phyloP scores from a whole-genome alignment of 2,329 filamentous ascomycete species.

The Hypomyces rosellus region DNA sequence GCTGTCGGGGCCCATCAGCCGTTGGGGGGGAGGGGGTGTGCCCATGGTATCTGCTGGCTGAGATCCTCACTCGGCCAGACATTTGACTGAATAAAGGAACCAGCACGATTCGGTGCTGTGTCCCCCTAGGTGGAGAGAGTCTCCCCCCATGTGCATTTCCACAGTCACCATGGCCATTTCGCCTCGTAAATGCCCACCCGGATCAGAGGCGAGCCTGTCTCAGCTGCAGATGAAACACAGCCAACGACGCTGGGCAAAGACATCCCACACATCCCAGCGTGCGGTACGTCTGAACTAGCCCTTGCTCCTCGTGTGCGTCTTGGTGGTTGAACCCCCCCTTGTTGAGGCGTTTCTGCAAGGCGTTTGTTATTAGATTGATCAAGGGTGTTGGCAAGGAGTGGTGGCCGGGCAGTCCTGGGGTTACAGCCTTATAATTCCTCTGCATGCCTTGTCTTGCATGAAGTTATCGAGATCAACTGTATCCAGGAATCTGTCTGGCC shows the following conservation, averaged over 20 bases:
- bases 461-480: slow-evolving; percentile 19
- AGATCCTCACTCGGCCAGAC: slow-evolving; percentile 8
- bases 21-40: background rate
- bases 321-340: slow-evolving; percentile 4
- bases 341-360: slow-evolving; percentile 10
- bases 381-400: slow-evolving; percentile 9
- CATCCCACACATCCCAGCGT: slow-evolving; percentile 15
- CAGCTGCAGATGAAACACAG: slow-evolving; percentile 26
- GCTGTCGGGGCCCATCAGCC: slow-evolving; percentile 7
- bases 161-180: slow-evolving; percentile 9
- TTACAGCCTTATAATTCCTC: slow-evolving; percentile 17
- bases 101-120: slow-evolving; percentile 6
- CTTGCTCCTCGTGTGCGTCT: slow-evolving; percentile 11
- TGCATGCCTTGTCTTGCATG: slow-evolving; percentile 17
- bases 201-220: slow-evolving; percentile 23
- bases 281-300: slow-evolving; percentile 15
- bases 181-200: slow-evolving; percentile 9
- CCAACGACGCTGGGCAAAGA: slow-evolving; percentile 20
- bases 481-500: slow-evolving; percentile 11
- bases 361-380: slow-evolving; percentile 12
- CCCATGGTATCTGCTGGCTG: slow-evolving; percentile 6
- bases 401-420: slow-evolving; percentile 5
- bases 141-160: slow-evolving; percentile 7
- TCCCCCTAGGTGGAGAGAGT: slow-evolving; percentile 7
- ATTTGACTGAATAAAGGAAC: slow-evolving; percentile 2